A percentile compares a stretch with the other conserved stretches of the same genome.
These are phyloP conservation scores for Tarenaya hassleriana DNA, from an alignment of 345 rosid genomes.

Conservation along the genomic window DNA sequence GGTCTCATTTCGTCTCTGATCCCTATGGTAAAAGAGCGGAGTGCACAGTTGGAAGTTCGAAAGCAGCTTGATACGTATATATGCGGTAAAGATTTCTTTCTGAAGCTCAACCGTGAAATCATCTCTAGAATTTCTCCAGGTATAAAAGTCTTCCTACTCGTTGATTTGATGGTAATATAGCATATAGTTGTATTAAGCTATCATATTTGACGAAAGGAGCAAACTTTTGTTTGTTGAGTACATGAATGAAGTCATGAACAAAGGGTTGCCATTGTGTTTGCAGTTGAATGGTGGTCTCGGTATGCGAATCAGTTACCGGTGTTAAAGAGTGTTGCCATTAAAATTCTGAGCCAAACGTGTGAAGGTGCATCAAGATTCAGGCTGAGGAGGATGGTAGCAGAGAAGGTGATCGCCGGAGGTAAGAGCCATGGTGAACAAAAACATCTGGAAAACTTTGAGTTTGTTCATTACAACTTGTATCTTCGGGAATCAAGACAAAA, in stretches of 20 bases:
- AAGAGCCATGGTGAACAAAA: slow-evolving; percentile 17
- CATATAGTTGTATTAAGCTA: no score
- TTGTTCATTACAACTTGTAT: slow-evolving; percentile 45
- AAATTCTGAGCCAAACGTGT: slow-evolving; percentile 49
- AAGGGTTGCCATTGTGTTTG: no score
- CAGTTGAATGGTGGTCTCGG: slow-evolving; percentile 52
- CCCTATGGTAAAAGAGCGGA: slow-evolving; percentile 30
- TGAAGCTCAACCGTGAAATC: slow-evolving; percentile 36
- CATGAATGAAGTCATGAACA: no score
- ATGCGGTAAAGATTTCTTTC: slow-evolving; percentile 34
- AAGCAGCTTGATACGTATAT: slow-evolving; percentile 39
- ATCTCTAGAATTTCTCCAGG: slow-evolving; percentile 39
- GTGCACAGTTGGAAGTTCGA: slow-evolving; percentile 26
- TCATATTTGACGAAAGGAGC: background rate
- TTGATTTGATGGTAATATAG: no score
- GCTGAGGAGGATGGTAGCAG: slow-evolving; percentile 40
- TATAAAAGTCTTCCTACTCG: slow-evolving; percentile 25
- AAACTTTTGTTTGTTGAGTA: no score
- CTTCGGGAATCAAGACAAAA: slow-evolving; percentile 32
- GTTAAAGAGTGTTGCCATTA: slow-evolving; percentile 45
- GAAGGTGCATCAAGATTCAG: slow-evolving; percentile 45
- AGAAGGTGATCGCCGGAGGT: slow-evolving; percentile 32
- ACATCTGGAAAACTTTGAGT: slow-evolving; percentile 30
- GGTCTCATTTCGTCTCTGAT: slow-evolving; percentile 41
- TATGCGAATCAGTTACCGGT: slow-evolving; percentile 43